Conservation (phyloP, 2,329 filamentous ascomycete species). For the Apiospora koreana region DNA sequence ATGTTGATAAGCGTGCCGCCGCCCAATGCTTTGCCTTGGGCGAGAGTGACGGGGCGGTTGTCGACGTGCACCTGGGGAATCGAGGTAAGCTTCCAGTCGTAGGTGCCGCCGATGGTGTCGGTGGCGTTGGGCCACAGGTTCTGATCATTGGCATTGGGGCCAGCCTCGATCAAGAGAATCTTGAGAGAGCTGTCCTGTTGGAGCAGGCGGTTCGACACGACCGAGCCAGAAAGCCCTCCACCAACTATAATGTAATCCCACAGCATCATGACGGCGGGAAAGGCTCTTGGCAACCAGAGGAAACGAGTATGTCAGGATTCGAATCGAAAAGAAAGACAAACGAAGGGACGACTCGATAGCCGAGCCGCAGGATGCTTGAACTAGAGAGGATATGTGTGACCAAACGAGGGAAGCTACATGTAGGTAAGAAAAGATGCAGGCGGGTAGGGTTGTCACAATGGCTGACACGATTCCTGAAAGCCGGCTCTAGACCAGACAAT, state of each 20-base stretch:
- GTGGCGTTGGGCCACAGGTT: conserved; percentile 23
- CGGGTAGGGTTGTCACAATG: background rate
- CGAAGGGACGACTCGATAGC: background rate
- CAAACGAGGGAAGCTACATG: background rate
- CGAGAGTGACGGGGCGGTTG: conserved; percentile 19
- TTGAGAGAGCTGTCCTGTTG: conserved; percentile 17
- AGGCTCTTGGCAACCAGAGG: background rate
- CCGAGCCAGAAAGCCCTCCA: conserved; percentile 21
- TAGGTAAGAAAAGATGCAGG: background rate
- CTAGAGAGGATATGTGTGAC: background rate
- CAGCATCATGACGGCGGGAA: background rate
- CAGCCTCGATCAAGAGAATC: conserved; percentile 37
- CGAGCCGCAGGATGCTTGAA: background rate
- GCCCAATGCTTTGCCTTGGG: conserved; percentile 36
- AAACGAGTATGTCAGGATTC: background rate
- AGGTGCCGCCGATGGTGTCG: conserved; percentile 25
- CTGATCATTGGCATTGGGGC: conserved; percentile 25
- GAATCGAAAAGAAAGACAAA: background rate
- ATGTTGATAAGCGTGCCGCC: conserved; percentile 39
- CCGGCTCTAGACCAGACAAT: background rate
- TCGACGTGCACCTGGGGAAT: conserved; percentile 25
- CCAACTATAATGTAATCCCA: conserved; percentile 23
- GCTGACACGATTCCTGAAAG: background rate
- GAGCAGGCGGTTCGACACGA: conserved; percentile 19
- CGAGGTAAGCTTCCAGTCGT: conserved; percentile 32